Evolutionary conservation across 2,329 filamentous ascomycete genomes (phyloP), one percentile per base, ranked within the genome.

Genomic region (Blumeria hordei): DNA sequence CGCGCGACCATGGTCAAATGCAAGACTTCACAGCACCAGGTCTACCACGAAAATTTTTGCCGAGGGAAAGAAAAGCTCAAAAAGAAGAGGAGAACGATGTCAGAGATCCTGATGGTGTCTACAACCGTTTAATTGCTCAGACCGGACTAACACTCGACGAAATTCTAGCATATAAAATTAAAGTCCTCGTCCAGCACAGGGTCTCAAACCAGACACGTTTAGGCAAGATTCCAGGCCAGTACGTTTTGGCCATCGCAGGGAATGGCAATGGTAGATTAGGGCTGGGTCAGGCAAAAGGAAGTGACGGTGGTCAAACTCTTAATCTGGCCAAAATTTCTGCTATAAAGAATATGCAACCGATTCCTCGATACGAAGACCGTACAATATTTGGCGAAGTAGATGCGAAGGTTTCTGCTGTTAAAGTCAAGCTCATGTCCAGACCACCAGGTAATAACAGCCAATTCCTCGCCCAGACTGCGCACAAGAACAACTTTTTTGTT

Each of bases 171-270:
- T 65, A 94, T 57, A 72, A 76, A 56, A 70, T 77, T 59, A 94
- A 93, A 74, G 73, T 75, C 51, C 70, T 98, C 50, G 83, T 94
- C 50, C 65, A 66, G 4, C 85, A 90, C 64, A 69, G 70, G 43
- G 92, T 98, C 57, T 73, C 78, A 60, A 96, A 98, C 70, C 90
- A 96, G 74, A 96, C 92, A 21, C 85, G 90, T 72, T 79, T 98
- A 69, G 92, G 92, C 66, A 98, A 96, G 74, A 82, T 98, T 57
- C 75, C 76, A 61, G 85, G 82, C 67, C 63, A 74, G 43, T 93
- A 90, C 63, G 74, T 79, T 62, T 70, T 96, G 58, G 80, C 80
- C 43, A 80, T 95, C 61, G 88, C 88, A 6, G 92, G 92, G 54
- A 94, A 96, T 69, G 76, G 79, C 57, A 77, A 92, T 60, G 92